Evolutionary conservation across 306 rosid genomes (phyloP).

Genomic region (Quercus aquifolioides): DNA sequence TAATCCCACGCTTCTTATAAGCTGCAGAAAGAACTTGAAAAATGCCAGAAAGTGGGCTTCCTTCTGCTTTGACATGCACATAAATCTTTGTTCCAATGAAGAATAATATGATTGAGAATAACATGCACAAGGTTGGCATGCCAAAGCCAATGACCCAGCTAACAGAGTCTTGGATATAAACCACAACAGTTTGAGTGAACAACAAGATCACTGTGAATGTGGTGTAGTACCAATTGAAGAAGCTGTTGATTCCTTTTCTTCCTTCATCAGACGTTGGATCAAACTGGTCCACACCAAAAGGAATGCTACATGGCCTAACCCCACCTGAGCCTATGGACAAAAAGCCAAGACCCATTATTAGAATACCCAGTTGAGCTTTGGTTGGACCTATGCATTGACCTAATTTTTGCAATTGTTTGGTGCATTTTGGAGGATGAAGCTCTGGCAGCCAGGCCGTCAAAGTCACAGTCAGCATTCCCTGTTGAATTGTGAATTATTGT

Average conservation of each 20-base stretch:
- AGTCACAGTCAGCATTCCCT: slow-evolving; percentile 77
- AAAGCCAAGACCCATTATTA: slow-evolving; percentile 44
- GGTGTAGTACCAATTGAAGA: slow-evolving; percentile 72
- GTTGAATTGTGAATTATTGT: neutral
- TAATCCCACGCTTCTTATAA: slow-evolving; percentile 47
- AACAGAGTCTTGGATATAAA: slow-evolving; percentile 66
- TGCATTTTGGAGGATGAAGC: slow-evolving; percentile 65
- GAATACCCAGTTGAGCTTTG: slow-evolving; percentile 28
- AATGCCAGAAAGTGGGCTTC: slow-evolving; percentile 53
- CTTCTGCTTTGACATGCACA: slow-evolving; percentile 45
- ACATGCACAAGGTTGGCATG: slow-evolving; percentile 53
- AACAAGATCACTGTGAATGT: slow-evolving; percentile 33
- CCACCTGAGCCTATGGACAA: slow-evolving; percentile 67
- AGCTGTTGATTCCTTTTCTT: slow-evolving; percentile 54
- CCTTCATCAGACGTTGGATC: slow-evolving; percentile 64
- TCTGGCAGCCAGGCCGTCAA: slow-evolving; percentile 58
- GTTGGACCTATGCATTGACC: slow-evolving; percentile 46
- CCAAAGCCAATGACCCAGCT: slow-evolving; percentile 89
- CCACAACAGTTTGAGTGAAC: slow-evolving; percentile 44
- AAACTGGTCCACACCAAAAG: slow-evolving; percentile 83
- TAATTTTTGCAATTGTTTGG: slow-evolving; percentile 12
- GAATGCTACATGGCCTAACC: slow-evolving; percentile 77
- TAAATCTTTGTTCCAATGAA: slow-evolving; percentile 47
- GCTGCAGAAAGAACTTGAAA: slow-evolving; percentile 59
- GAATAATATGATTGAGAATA: slow-evolving; percentile 47